Base-by-base conservation (phyloP, 352 stramenopile genomes). In the Phytophthora multivora region DNA sequence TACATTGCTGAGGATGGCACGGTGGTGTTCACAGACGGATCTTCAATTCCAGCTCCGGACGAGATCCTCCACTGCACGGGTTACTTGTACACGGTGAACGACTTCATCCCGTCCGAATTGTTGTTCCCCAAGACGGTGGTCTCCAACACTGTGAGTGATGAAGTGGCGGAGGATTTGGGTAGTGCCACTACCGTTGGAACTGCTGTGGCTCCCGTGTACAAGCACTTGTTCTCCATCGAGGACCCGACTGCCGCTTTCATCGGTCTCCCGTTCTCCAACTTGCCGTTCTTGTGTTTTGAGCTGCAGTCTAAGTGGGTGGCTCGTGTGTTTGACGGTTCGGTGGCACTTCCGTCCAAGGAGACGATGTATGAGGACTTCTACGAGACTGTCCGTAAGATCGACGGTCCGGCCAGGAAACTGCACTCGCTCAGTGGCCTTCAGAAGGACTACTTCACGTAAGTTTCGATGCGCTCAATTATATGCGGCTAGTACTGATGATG, bases 61-160 rank as follows among this genome's bases (percentile, higher is more conserved):
- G 83, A 86, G 59, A 65, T 91, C 58, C 87, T 91, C 69, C 78
- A 78, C 64, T 89, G 79, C 66, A 90, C 79, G 10, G 83, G 80
- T 0, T 91, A 91, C 46, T 45, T 75, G 41, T 91, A 91, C 63
- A 69, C 75, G 0, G 77, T 88, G 16, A 80, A 69, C 36, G 65
- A 82, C 30, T 68, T 91, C 28, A 52, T 80, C 1, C 82, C 75
- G 8, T 41, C 46, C 0, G 53, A 65, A 12, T 51, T 87, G 28
- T 48, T 89, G 51, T 89, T 80, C 48, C 75, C 73, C 0, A 58
- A 59, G 9, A 52, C 43, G 8, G 50, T 54, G 43, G 40, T 21
- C 4, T 30, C 59, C 46, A 41, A 50, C 41, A 39, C 13, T 63
- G 18, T 83, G 5, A 62, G 43, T 19, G 40, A 43, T 16, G 49